These are phyloP conservation scores for Umbellularia californica DNA, from an alignment of 164 flowering plant genomes.

Conservation along the genomic window DNA sequence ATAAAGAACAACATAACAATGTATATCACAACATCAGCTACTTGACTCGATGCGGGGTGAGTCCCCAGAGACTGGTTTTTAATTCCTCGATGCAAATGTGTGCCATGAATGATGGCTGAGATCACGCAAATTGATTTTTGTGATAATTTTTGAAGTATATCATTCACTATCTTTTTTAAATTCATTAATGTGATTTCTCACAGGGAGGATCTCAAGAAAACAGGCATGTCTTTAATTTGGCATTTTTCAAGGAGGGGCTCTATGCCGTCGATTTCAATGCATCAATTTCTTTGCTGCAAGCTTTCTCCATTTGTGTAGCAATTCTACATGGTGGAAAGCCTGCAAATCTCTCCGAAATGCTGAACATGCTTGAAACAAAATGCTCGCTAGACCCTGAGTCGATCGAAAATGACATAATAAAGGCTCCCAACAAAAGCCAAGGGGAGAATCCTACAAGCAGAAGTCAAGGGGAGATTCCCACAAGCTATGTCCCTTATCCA, in stretches of 20 bases:
- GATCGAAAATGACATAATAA: slow-evolving; percentile 9
- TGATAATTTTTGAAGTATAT: no score
- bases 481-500: slow-evolving; percentile 44
- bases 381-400: slow-evolving; percentile 13
- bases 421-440: slow-evolving; percentile 11
- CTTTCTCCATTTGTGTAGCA: slow-evolving; percentile 66
- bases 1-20: no score
- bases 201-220: slow-evolving; percentile 46
- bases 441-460: slow-evolving; percentile 19
- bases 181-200: not conserved
- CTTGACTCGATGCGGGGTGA: no score
- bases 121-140: no score
- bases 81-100: no score
- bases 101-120: no score
- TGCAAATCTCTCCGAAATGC: slow-evolving; percentile 19
- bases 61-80: no score
- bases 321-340: slow-evolving; percentile 36
- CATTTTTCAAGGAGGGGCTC: slow-evolving; percentile 39
- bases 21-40: no score
- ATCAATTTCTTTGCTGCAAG: slow-evolving; percentile 63
- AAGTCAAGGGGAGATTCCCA: slow-evolving; percentile 19
- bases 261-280: slow-evolving; percentile 52
- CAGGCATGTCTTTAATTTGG: slow-evolving; percentile 50
- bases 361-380: slow-evolving; percentile 18
- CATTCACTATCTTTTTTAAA: no score